phyloP scores from a whole-genome alignment of 768 basidiomycete genomes.

The Hydnomerulius pinastri region DNA sequence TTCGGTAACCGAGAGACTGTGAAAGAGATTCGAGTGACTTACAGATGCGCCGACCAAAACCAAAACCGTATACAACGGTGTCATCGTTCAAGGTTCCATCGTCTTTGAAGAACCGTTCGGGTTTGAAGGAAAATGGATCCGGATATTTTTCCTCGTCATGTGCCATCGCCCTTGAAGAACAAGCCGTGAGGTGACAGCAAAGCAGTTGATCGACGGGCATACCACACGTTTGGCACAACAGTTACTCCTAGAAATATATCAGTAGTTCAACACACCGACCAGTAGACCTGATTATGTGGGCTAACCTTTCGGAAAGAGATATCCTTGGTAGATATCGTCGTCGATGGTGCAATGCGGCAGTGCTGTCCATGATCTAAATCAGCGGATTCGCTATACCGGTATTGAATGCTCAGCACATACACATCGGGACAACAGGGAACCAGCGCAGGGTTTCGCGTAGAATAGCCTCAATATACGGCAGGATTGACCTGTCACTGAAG shows the following conservation, averaged over 20 bases:
- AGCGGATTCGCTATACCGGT: not conserved
- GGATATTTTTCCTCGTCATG: no score
- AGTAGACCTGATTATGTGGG: no score
- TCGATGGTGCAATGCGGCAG: not conserved
- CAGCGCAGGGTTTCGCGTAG: slow-evolving; percentile 5
- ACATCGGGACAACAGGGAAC: slow-evolving; percentile 3
- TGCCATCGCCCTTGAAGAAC: slow-evolving; percentile 34
- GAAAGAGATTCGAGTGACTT: not conserved
- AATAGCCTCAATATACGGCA: slow-evolving; percentile 8
- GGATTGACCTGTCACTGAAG: not conserved
- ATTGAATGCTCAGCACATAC: not conserved
- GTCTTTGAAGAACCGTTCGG: no score
- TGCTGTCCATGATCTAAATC: not conserved
- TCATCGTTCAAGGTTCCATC: not conserved
- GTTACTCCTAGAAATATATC: not conserved
- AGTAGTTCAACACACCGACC: no score
- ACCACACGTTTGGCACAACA: slow-evolving; percentile 6
- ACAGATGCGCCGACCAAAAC: slow-evolving; percentile 1
- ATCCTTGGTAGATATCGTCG: slow-evolving; percentile 5
- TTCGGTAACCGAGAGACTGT: not conserved
- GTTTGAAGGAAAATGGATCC: no score
- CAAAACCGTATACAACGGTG: slow-evolving; percentile 1
- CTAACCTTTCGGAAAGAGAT: slow-evolving; percentile 4
- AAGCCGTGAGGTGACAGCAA: not conserved
- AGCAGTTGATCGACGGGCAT: not conserved